Evolutionary conservation across 1,284 basidiomycete species (phyloP), one percentile per base, ranked within the genome.

Genomic region (Leccinum griseonigrum): DNA sequence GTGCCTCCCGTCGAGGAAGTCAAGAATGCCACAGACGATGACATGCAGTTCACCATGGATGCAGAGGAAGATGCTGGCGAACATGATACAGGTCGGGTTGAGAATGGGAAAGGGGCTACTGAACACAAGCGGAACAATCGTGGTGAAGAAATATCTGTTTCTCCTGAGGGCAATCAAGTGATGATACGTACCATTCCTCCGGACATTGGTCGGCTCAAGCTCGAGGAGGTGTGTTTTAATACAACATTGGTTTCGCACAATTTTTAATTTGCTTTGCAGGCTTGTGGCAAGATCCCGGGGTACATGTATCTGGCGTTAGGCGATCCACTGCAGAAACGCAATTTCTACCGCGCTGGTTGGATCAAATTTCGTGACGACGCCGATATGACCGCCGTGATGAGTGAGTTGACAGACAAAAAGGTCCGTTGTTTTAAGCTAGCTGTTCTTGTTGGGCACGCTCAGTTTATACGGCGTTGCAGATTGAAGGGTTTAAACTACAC

Each of bases 171-270:
- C 13, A 92, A 92, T 69, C 93, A 96, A 73, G 87, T 98, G 56
- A 94, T 97, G 85, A 94, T 97, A 71, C 88, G 95, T 66, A 95
- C 92, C 18, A 94, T 97, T 65, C 92, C 94, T 48, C 94, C 95
- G 29, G 92, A 93, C 66, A 94, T 96, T 68, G 89, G 91, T 22
- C 86, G 94, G 53, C 77, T 88, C 52, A 94, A 93, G 69, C 81
- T 98, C 32, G 95, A 97, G 79, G 89, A 92, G 74, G 94, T 97
- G 43, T 54, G 70, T 69, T 46, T 4, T 4, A 28, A 66, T 65
- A 81, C 73, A 54, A 32, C 58, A 6, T n/a, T 46, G 1, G 60
- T n/a, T 57, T 56, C 51, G 52, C 51, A 43, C 38, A 34, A 36
- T 57, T 54, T 22, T 63, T 65, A 9, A 63, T 56, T 18, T 57